Conservation (phyloP, 805 yeast species). For the Wickerhamiella spandovensis region DNA sequence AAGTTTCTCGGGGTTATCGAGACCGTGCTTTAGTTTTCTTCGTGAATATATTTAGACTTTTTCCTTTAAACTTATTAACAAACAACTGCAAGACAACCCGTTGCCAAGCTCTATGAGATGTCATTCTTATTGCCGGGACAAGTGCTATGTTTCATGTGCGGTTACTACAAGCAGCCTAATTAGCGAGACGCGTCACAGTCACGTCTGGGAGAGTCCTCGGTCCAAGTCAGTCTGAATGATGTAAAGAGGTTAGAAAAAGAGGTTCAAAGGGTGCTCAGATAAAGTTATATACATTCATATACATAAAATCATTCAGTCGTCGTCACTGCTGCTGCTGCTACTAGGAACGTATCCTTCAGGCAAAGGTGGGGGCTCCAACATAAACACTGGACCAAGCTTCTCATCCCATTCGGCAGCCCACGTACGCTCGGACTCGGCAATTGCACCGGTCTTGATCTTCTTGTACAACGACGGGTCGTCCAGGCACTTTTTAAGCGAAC, state of each 20-base stretch:
- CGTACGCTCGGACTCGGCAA: constrained; percentile 47
- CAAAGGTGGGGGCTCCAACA: constrained; percentile 8
- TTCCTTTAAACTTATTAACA: too few species aligned
- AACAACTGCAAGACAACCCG: too few species aligned
- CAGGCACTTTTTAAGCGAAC: constrained; percentile 27
- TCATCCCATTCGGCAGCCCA: constrained; percentile 72
- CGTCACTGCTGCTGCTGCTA: constrained; percentile 15
- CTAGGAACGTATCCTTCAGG: constrained; percentile 19
- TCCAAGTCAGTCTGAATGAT: too few species aligned
- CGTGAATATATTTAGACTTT: too few species aligned
- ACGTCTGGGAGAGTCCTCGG: too few species aligned
- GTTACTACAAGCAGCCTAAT: neutral
- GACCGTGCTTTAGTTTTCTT: neutral
- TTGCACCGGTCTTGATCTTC: constrained; percentile 52
- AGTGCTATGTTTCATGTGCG: neutral
- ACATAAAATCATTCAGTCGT: constrained; percentile 10
- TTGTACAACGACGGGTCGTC: constrained; percentile 22
- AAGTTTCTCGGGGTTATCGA: too few species aligned
- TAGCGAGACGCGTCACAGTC: neutral
- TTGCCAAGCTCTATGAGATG: too few species aligned
- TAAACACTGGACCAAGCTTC: constrained; percentile 33
- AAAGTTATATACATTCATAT: too few species aligned
- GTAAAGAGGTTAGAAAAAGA: too few species aligned
- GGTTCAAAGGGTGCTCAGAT: too few species aligned
- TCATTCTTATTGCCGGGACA: too few species aligned